Evolutionary conservation across 2,329 filamentous ascomycete species (phyloP), one percentile per base, ranked within the genome.

Genomic region (Myriangium duriaei): DNA sequence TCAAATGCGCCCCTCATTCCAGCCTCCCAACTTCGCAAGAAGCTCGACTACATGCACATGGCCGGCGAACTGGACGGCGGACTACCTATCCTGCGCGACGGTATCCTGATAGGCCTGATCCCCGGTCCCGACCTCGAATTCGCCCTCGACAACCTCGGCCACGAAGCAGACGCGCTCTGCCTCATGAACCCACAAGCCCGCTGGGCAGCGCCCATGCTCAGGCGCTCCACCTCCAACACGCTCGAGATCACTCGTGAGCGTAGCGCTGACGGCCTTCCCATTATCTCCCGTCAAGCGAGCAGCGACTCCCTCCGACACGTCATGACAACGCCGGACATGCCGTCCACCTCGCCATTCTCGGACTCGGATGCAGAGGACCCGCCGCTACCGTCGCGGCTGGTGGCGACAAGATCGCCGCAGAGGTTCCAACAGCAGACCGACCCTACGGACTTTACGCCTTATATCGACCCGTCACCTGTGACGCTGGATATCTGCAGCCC

Each of bases 51-150:
- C 19, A 67, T 96, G 6, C 84, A 96, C 50, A 73, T 76, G 55
- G 79, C 81, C 1, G 91, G 91, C 28, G 88, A 98, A 56, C 68
- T 96, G 1, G 91, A 96, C 49, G 86, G 91, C 10, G 91, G 88
- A 0, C 68, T 98, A 18, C 86, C 91, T 0, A 88, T 98, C 24
- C 56, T 96, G 17, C 73, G 84, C 16, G 62, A 92, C 42, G 78
- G 76, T 11, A 64, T 88, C 4, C 69, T 98, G 2, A 84, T 93
- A 3, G 91, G 91, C 4, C 63, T 98, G 35, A 95, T 98, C 37
- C 88, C 91, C 0, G 88, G 83, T 0, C 88, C 91, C 0, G 91
- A 96, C 54, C 74, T 98, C 2, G 87, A 95, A 55, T 96, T 81
- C 53, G 91, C 86, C 0, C 69, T 98, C 4, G 91, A 98, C 54